Percentiles rank a stretch among this genome's conserved stretches.
phyloP scores from a whole-genome alignment of 345 rosid genomes.

The Pistacia integerrima region DNA sequence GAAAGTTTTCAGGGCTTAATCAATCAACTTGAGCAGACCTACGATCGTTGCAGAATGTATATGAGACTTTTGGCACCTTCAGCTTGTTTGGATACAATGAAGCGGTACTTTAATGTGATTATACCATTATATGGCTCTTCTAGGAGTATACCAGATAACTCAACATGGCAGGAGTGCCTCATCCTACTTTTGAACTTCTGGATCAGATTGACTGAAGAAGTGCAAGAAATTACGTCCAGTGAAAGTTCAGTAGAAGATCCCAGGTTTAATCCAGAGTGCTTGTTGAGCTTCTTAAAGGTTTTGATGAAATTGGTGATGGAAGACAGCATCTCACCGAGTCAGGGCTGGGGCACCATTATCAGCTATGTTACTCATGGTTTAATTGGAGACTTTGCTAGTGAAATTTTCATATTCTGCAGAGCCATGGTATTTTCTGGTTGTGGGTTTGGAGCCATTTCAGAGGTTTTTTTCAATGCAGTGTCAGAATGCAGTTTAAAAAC shows the following conservation, averaged over 20 bases:
- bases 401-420: constrained; percentile 63
- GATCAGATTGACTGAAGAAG: constrained; percentile 75
- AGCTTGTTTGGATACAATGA: constrained; percentile 65
- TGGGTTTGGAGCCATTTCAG: constrained; percentile 69
- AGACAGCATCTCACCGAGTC: constrained; percentile 90
- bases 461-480: constrained; percentile 58
- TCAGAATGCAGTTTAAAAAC: constrained; percentile 30
- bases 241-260: constrained; percentile 33
- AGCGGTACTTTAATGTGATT: constrained; percentile 52
- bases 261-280: constrained; percentile 56
- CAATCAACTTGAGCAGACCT: constrained; percentile 66
- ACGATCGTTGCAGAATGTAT: constrained; percentile 51
- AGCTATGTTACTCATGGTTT: constrained; percentile 55
- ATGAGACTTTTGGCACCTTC: constrained; percentile 64
- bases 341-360: constrained; percentile 72
- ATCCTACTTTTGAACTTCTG: constrained; percentile 78
- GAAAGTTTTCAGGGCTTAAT: constrained; percentile 68
- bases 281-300: constrained; percentile 59
- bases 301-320: constrained; percentile 78
- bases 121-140: constrained; percentile 44
- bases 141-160: constrained; percentile 68
- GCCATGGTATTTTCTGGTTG: constrained; percentile 88
- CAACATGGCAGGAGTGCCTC: constrained; percentile 93
- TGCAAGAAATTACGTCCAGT: constrained; percentile 54
- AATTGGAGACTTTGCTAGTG: constrained; percentile 48